A percentile compares a stretch with the other conserved stretches of the same genome.
phyloP scores from a whole-genome alignment of 306 rosid genomes.

The Malus asiatica region DNA sequence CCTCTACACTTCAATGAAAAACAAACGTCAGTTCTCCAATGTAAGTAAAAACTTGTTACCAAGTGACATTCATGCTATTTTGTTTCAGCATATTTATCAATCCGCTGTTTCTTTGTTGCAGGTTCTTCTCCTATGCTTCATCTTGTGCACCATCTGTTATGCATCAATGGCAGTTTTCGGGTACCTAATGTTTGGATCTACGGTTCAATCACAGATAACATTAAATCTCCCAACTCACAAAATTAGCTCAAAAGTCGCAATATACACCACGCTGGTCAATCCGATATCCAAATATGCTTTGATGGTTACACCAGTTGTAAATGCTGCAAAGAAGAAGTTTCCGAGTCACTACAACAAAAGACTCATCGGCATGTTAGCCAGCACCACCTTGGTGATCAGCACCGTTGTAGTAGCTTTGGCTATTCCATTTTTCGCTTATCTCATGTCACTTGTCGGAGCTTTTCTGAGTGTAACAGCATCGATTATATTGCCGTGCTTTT shows the following conservation, averaged over 20 bases:
- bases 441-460: constrained; percentile 74
- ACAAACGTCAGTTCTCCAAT: constrained; percentile 68
- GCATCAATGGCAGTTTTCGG: constrained; percentile 68
- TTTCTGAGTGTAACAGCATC: constrained; percentile 52
- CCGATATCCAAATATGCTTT: constrained; percentile 53
- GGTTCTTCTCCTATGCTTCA: constrained; percentile 57
- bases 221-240: constrained; percentile 2
- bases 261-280: constrained; percentile 15
- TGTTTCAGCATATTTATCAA: neutral
- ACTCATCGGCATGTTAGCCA: constrained; percentile 16
- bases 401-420: constrained; percentile 39
- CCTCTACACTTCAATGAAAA: constrained; percentile 64
- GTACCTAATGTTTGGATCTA: constrained; percentile 62
- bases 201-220: constrained; percentile 31
- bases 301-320: constrained; percentile 55
- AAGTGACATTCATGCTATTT: neutral
- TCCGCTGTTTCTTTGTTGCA: constrained; percentile 19
- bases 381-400: constrained; percentile 43
- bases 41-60: constrained; percentile 34
- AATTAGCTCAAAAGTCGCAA: constrained; percentile 12
- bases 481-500: constrained; percentile 55
- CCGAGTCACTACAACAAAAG: constrained; percentile 31
- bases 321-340: constrained; percentile 39
- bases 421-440: constrained; percentile 49
- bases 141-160: constrained; percentile 38